These are phyloP conservation scores for Phaffomyces antillensis DNA, from an alignment of 805 yeast species.

Conservation along the genomic window DNA sequence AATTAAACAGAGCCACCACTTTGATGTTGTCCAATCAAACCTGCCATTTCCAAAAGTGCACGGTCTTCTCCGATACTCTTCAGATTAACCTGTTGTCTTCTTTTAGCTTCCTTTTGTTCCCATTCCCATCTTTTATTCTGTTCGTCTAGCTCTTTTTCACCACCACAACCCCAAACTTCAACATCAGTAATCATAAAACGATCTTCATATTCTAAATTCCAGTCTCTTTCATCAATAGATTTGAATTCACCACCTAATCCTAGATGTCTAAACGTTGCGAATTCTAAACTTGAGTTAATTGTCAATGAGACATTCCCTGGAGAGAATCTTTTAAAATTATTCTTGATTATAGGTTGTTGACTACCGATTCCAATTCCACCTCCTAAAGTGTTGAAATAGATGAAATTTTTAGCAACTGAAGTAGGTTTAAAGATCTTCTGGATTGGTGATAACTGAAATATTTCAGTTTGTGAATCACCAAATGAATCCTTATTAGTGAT, in stretches of 20 bases:
- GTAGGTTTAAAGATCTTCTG: constrained; percentile 45
- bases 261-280: constrained; percentile 68
- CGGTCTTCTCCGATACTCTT: constrained; percentile 69
- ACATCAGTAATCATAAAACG: constrained; percentile 64
- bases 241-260: constrained; percentile 46
- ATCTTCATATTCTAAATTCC: constrained; percentile 48
- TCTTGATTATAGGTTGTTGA: constrained; percentile 52
- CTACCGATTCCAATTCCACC: constrained; percentile 83
- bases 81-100: constrained; percentile 64
- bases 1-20: constrained; percentile 43
- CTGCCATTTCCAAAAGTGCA: constrained; percentile 82
- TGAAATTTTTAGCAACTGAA: constrained; percentile 30
- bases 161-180: constrained; percentile 92
- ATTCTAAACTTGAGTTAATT: constrained; percentile 71
- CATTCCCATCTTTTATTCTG: constrained; percentile 81
- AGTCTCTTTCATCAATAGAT: constrained; percentile 25
- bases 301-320: constrained; percentile 81
- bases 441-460: constrained; percentile 62
- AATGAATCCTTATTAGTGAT: constrained; percentile 63
- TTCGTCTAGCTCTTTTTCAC: constrained; percentile 65
- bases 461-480: constrained; percentile 52
- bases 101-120: constrained; percentile 82
- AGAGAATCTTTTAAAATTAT: constrained; percentile 35
- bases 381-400: constrained; percentile 66
- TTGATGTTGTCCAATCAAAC: constrained; percentile 42